Evolutionary conservation across 1,284 basidiomycete species (phyloP).

Genomic region (Laetiporus sulphureus): DNA sequence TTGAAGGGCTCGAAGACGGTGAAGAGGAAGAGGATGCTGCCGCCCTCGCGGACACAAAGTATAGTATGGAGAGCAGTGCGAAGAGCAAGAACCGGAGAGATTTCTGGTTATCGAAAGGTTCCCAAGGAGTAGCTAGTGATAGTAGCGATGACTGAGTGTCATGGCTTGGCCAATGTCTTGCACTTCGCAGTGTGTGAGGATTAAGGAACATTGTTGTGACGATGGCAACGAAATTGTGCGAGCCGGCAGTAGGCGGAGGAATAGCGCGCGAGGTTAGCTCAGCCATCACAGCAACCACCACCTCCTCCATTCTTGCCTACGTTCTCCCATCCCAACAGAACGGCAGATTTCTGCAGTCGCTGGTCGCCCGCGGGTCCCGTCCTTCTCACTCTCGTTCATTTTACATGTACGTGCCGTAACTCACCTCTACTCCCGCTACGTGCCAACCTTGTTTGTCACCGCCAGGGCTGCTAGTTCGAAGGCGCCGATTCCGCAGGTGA

Average conservation of each 20-base stretch:
- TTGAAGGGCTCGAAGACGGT: constrained; percentile 18
- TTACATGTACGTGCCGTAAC: constrained; percentile 17
- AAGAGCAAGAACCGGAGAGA: constrained; percentile 23
- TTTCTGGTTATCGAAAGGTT: constrained; percentile 44
- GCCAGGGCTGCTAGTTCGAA: constrained; percentile 28
- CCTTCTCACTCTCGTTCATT: constrained; percentile 16
- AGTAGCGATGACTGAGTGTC: constrained; percentile 3
- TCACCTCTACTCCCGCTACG: background rate
- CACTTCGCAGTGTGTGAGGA: background rate
- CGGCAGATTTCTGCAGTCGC: constrained; percentile 26
- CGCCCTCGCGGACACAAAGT: constrained; percentile 8
- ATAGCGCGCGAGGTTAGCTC: background rate
- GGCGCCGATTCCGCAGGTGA: constrained; percentile 40
- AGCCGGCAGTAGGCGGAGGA: background rate
- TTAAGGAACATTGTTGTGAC: background rate
- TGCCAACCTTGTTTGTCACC: background rate
- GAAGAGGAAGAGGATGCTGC: constrained; percentile 10
- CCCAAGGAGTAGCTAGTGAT: constrained; percentile 14
- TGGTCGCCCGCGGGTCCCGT: constrained; percentile 27
- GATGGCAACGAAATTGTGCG: constrained; percentile 1
- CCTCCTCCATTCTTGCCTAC: constrained; percentile 11
- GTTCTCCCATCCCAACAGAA: constrained; percentile 11
- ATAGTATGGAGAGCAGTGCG: constrained; percentile 6
- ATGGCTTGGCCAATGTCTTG: background rate
- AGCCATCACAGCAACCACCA: constrained; percentile 18